A percentile compares a stretch with the other conserved stretches of the same genome.
Evolutionary conservation across 352 stramenopile genomes (phyloP).

Genomic region (Phytophthora sansomeana): DNA sequence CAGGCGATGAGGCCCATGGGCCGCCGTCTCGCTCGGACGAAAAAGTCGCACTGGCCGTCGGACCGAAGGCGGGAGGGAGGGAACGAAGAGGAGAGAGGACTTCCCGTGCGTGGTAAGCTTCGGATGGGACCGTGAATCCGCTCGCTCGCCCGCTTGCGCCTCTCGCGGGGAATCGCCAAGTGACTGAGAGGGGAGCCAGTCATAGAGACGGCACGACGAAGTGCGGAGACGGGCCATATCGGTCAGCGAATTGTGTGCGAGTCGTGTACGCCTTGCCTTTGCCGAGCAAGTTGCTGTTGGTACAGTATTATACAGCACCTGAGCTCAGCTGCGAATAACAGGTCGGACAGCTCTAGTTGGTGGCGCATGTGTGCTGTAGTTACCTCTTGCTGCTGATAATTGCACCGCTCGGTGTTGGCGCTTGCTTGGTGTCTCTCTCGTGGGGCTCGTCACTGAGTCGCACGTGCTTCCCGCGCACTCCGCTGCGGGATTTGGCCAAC

Average conservation of each 20-base stretch:
- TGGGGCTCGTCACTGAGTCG: slow-evolving; percentile 1
- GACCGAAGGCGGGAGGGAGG: not conserved
- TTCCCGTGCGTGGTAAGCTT: slow-evolving; percentile 22
- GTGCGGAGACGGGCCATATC: slow-evolving; percentile 2
- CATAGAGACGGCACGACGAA: slow-evolving; percentile 31
- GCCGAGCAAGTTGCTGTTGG: not conserved
- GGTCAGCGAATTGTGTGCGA: slow-evolving; percentile 1
- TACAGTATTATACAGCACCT: slow-evolving; percentile 1
- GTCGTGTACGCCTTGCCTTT: not conserved
- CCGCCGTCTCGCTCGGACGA: not conserved
- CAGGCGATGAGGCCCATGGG: slow-evolving; percentile 68
- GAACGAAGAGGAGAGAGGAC: too few species aligned
- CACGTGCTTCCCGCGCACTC: slow-evolving; percentile 32
- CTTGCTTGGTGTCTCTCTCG: not conserved
- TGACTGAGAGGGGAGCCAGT: slow-evolving; percentile 20
- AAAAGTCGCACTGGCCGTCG: slow-evolving; percentile 27
- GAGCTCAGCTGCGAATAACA: slow-evolving; percentile 16
- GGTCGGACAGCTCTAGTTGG: not conserved
- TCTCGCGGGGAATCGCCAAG: slow-evolving; percentile 16
- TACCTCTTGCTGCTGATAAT: not conserved
- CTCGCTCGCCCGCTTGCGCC: not conserved
- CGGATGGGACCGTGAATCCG: slow-evolving; percentile 6
- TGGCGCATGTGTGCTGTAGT: not conserved
- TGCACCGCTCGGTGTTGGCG: not conserved
- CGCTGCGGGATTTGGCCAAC: slow-evolving; percentile 17